These are phyloP conservation scores for Solanum dulcamara DNA, from an alignment of 257 asterid genomes.

Conservation along the genomic window DNA sequence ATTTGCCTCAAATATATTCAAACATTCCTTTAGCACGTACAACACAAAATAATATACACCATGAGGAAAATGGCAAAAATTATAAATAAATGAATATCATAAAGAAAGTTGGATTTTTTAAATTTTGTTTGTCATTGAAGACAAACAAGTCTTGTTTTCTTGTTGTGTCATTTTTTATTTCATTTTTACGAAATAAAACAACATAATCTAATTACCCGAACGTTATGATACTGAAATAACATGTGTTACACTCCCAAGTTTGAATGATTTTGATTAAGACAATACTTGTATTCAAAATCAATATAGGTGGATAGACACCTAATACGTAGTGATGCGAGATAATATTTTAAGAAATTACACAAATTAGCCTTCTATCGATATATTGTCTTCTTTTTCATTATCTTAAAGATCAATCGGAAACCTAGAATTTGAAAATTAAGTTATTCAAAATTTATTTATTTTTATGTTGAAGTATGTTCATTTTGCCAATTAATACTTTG, in stretches of 20 bases:
- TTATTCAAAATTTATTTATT: neutral
- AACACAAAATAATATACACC: neutral
- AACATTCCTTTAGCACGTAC: neutral
- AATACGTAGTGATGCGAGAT: neutral
- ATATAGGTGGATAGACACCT: neutral
- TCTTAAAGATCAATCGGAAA: neutral
- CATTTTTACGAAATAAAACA: neutral
- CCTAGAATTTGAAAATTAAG: neutral
- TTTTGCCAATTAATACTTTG: neutral
- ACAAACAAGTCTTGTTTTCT: neutral
- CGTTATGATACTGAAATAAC: too few species aligned
- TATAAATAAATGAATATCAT: neutral
- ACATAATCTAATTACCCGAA: neutral
- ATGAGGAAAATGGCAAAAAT: neutral
- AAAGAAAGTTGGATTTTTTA: neutral
- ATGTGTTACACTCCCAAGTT: too few species aligned
- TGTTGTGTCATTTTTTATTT: neutral
- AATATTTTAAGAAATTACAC: neutral
- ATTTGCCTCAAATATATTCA: neutral
- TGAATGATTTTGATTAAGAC: too few species aligned
- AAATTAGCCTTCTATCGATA: neutral
- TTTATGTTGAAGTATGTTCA: neutral
- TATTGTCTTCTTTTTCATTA: neutral
- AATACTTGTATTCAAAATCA: too few species aligned
- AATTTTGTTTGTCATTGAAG: neutral